These are phyloP conservation scores for Anisodus tanguticus DNA, from an alignment of 257 asterid species.

Conservation along the genomic window DNA sequence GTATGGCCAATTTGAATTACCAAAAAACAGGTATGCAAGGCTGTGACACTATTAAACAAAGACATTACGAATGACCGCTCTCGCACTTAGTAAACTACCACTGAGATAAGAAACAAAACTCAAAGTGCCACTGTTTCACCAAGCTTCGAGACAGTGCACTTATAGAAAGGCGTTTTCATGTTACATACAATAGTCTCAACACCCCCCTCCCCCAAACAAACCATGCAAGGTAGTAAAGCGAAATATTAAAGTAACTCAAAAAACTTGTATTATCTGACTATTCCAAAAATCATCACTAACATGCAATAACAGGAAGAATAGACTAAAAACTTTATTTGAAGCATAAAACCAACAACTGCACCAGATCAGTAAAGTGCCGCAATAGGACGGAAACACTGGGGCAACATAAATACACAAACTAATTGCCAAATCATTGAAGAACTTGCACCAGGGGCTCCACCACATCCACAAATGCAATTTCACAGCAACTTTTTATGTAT, in stretches of 20 bases:
- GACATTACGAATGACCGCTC: not conserved
- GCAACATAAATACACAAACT: not conserved
- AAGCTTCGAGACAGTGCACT: not conserved
- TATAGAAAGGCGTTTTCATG: not conserved
- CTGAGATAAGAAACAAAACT: not conserved
- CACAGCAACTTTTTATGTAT: not conserved
- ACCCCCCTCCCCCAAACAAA: not conserved
- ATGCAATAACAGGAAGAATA: not conserved
- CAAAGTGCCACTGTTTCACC: constrained; percentile 6
- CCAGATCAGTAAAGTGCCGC: not conserved
- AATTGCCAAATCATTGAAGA: not conserved
- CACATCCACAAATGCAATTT: not conserved
- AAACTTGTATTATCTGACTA: not conserved
- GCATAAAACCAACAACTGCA: not conserved
- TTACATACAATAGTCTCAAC: not conserved
- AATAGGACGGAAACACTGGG: not conserved
- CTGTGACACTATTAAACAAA: not conserved
- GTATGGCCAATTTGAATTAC: not conserved
- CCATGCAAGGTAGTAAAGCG: not conserved
- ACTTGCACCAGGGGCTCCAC: not conserved
- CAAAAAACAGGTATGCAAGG: not conserved
- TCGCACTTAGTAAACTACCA: not conserved
- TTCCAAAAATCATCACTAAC: not conserved
- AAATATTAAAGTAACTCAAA: not conserved
- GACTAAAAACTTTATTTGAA: not conserved